Evolutionary conservation across 306 rosid species (phyloP), one percentile per base, ranked within the genome.

Genomic region (Prunus armeniaca): DNA sequence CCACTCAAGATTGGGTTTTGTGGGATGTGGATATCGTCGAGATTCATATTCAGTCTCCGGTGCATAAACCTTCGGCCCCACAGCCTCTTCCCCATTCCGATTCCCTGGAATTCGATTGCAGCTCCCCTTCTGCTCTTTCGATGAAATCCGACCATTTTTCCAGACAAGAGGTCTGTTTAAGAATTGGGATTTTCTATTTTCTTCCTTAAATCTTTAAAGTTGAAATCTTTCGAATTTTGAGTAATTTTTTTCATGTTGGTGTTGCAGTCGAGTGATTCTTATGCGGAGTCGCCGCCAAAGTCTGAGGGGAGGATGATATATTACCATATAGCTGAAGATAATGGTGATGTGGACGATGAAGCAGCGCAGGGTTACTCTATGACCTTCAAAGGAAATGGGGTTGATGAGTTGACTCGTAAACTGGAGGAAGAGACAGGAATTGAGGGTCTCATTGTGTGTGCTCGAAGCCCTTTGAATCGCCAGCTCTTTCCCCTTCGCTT

Each of bases 361-460:
- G 81, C 67, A 4, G 46, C 54, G 80, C 86, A 75, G 67, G 91
- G 91, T 8, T 85, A 82, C 75, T 85, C 89, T 58, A 46, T 89
- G 79, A 79, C 60, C 9, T 92, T 95, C 52, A 92, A 88, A 71
- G 99, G 99, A 52, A 90, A 76, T 84, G 93, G 89, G 27, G 93
- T 95, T 63, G 92, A 88, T 14, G 96, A 90, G 66, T 60, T 95
- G 86, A 87, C 88, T 47, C 89, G 79, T 47, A 92, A 89, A 64
- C 64, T 95, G 75, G 90, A 85, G 88, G 96, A 95, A 78, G 97
- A 89, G 69, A 95, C 92, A 2, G 97, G 97, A 22, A 69, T 92
- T 63, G 88, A 84, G 13, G 97, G 88, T 24, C 69, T 92, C 47
- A 79, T 92, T 30, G 96, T 95, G 19, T 95, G 98, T 64, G 80